These are phyloP conservation scores for Corylus avellana DNA, from an alignment of 306 rosid species.

Conservation along the genomic window DNA sequence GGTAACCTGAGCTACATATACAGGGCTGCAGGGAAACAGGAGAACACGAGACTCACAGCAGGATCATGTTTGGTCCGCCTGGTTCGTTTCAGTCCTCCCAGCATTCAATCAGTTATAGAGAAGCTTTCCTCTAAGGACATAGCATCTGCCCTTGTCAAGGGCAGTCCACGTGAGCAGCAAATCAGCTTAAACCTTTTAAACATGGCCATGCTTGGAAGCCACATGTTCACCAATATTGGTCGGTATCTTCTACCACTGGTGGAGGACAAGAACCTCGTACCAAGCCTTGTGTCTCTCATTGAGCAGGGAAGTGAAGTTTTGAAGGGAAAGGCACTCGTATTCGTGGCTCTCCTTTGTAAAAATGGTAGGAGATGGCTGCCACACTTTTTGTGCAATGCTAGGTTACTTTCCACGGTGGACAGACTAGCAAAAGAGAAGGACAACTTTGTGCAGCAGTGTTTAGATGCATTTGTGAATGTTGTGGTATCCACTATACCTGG, in stretches of 20 bases:
- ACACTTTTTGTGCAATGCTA: conserved; percentile 82
- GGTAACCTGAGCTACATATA: conserved; percentile 80
- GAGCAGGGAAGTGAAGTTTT: conserved; percentile 94
- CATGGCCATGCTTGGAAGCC: conserved; percentile 88
- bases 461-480: conserved; percentile 69
- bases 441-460: conserved; percentile 69
- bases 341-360: conserved; percentile 87
- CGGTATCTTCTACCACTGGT: conserved; percentile 66
- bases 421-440: conserved; percentile 93
- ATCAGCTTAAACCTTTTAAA: conserved; percentile 89
- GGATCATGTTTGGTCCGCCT: conserved; percentile 97
- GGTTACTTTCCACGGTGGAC: conserved; percentile 83
- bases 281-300: conserved; percentile 68
- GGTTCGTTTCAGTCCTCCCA: conserved; percentile 78
- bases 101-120: conserved; percentile 70
- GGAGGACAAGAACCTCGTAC: conserved; percentile 86
- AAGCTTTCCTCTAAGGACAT: conserved; percentile 81
- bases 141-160: conserved; percentile 77
- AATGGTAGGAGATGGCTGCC: conserved; percentile 90
- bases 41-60: conserved; percentile 93
- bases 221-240: conserved; percentile 67
- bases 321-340: conserved; percentile 83
- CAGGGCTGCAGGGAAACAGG: conserved; percentile 89
- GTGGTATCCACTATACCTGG: conserved; percentile 77
- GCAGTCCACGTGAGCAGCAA: conserved; percentile 90